These are phyloP conservation scores for Hyphopichia pseudoburtonii DNA, from an alignment of 1,139 yeast genomes.

Conservation along the genomic window DNA sequence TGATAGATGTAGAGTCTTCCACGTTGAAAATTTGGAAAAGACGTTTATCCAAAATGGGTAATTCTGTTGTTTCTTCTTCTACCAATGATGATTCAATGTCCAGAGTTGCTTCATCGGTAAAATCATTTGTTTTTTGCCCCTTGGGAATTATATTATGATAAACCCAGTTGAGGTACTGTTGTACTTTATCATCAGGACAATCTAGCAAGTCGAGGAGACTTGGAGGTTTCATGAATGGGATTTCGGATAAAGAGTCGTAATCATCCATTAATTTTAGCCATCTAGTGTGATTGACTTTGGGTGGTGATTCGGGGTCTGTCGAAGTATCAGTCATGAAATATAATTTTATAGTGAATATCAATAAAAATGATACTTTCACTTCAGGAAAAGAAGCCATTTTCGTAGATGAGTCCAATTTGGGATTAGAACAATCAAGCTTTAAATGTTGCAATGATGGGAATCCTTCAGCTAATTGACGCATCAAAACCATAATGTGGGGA, in stretches of 20 bases:
- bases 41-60: conserved; percentile 33
- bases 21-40: conserved; percentile 35
- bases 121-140: conserved; percentile 13
- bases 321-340: conserved; percentile 23
- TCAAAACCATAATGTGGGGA: conserved; percentile 30
- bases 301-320: conserved; percentile 6
- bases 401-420: too few relatives aligned
- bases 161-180: conserved; percentile 43
- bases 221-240: conserved; percentile 17
- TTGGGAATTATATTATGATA: conserved; percentile 31
- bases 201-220: conserved; percentile 21
- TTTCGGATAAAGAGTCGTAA: conserved; percentile 20
- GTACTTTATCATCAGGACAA: conserved; percentile 41
- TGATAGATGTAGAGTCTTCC: conserved; percentile 12
- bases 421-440: too few relatives aligned
- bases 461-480: too few relatives aligned
- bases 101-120: not conserved
- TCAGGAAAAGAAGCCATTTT: conserved; percentile 30
- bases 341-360: conserved; percentile 26
- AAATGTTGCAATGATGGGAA: too few relatives aligned
- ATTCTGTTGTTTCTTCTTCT: conserved; percentile 13
- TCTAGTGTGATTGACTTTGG: conserved; percentile 11
- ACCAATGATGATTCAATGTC: conserved; percentile 9
- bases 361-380: conserved; percentile 21
- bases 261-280: conserved; percentile 25